Evolutionary conservation across 306 rosid species (phyloP), one percentile per base, ranked within the genome.

Genomic region (Acmispon strigosus): DNA sequence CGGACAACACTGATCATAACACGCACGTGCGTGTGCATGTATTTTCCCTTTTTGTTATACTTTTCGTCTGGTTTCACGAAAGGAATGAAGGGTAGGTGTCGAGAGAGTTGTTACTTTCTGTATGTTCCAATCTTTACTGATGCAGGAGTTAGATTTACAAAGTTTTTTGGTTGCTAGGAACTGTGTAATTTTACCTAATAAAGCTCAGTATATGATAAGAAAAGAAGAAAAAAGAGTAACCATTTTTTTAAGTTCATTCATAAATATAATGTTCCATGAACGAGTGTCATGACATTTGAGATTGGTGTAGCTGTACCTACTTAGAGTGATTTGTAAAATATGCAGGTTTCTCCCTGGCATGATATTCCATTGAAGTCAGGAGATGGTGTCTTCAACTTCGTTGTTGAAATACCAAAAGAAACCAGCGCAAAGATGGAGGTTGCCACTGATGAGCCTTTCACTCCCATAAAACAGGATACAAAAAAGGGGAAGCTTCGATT

Each of bases 271-370:
- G 59, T 58, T 13, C 17, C 58, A 16, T 64, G 72, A 34, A 62
- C 39, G 48, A 45, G 24, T 11, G 7, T 67, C 42, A 60, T 39
- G 58, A 52, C 37, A 32, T 32, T 45, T 69, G 37, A 61, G 69
- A 42, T 58, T 6, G 62, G 56, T 62, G 36, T 32, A 32, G 37
- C 37, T 32, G 8, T 32, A 5, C 37, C 37, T 32, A 1, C 37
- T 32, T 58, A 72, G 5, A 43, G 4, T 6, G 49, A 37, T 60
- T 34, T 39, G 29, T 39, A 12, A 12, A 34, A 0, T 53, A 50
- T 62, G 61, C 82, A 95, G 99, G 87, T 95, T 82, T 95, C 99
- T 53, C 99, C 99, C 45, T 95, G 99, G 99, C 99, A 95, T 83
- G 99, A 95, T 82, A 66, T 95, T 73, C 99, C 99, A 7, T 74